Percentiles rank a stretch among this genome's conserved stretches.
Evolutionary conservation across 2,329 filamentous ascomycete genomes (phyloP).

Genomic region (Aspergillus sp.): DNA sequence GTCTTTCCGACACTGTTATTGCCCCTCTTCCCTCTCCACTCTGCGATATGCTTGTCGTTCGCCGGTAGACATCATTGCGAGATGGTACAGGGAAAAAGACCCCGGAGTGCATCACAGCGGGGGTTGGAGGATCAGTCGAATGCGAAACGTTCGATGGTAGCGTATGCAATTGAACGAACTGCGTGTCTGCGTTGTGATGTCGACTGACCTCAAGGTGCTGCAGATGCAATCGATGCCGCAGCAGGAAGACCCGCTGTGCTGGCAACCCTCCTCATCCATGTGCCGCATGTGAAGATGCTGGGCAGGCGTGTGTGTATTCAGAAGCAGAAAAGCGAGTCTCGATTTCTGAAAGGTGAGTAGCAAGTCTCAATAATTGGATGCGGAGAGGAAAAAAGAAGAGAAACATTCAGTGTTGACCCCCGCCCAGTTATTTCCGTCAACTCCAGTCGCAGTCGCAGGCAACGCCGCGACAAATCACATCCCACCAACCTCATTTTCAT

Average conservation of each 20-base stretch:
- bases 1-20: neutral
- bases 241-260: slow-evolving; percentile 31
- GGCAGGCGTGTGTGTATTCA: slow-evolving; percentile 28
- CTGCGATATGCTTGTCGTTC: slow-evolving; percentile 4
- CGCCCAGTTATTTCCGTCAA: slow-evolving; percentile 26
- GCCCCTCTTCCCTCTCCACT: neutral
- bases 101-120: slow-evolving; percentile 5
- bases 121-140: slow-evolving; percentile 15
- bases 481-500: neutral
- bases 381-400: neutral
- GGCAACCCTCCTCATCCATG: slow-evolving; percentile 32
- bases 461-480: slow-evolving; percentile 10
- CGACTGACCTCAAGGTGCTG: neutral
- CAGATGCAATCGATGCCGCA: slow-evolving; percentile 34
- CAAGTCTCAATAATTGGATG: neutral
- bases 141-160: slow-evolving; percentile 21
- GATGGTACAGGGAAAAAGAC: slow-evolving; percentile 8
- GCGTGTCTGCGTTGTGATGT: no score
- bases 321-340: slow-evolving; percentile 33
- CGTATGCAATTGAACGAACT: slow-evolving; percentile 10
- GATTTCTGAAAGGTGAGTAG: slow-evolving; percentile 29
- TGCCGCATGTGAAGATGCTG: slow-evolving; percentile 27
- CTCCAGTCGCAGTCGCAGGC: slow-evolving; percentile 25
- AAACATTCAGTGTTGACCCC: slow-evolving; percentile 2
- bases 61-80: neutral